A percentile compares a stretch with the other conserved stretches of the same genome.
These are phyloP conservation scores for Allium fistulosum DNA, from an alignment of 106 monocot genomes.

Conservation along the genomic window DNA sequence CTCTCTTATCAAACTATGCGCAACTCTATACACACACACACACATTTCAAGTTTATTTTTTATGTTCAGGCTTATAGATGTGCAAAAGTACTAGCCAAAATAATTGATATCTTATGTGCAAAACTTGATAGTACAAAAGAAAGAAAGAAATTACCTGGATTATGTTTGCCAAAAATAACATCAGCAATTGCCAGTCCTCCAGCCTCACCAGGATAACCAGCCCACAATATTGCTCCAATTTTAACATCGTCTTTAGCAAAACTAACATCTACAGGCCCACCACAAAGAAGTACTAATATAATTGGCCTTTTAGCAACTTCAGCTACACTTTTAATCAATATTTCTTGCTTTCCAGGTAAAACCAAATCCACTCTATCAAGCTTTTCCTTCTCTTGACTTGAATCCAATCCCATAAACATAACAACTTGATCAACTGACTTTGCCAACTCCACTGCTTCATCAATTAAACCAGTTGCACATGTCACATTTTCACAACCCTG, in stretches of 20 bases:
- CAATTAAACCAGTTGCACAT: constrained; percentile 28
- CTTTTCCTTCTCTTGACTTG: constrained; percentile 58
- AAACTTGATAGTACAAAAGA: background rate
- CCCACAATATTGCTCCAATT: constrained; percentile 78
- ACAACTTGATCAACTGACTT: constrained; percentile 62
- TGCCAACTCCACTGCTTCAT: constrained; percentile 50
- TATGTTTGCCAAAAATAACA: constrained; percentile 77
- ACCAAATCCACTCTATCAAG: constrained; percentile 59
- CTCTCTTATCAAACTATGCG: background rate
- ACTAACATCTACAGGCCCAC: constrained; percentile 76
- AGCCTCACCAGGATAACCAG: constrained; percentile 95
- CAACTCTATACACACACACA: background rate
- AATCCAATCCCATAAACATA: constrained; percentile 77
- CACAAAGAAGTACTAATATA: constrained; percentile 72
- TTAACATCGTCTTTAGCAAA: constrained; percentile 56
- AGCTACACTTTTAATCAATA: constrained; percentile 52
- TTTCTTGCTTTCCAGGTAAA: constrained; percentile 72
- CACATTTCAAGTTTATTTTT: background rate
- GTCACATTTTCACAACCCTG: constrained; percentile 47
- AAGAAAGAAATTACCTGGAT: constrained; percentile 49
- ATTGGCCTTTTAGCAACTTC: constrained; percentile 66
- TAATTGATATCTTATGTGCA: background rate
- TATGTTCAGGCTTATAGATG: background rate
- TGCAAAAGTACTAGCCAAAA: background rate
- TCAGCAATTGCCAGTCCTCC: constrained; percentile 69